A percentile compares a stretch with the other conserved stretches of the same genome.
Evolutionary conservation across 2,329 filamentous ascomycete species (phyloP).

Genomic region (Rhexocercosporidium sp.): DNA sequence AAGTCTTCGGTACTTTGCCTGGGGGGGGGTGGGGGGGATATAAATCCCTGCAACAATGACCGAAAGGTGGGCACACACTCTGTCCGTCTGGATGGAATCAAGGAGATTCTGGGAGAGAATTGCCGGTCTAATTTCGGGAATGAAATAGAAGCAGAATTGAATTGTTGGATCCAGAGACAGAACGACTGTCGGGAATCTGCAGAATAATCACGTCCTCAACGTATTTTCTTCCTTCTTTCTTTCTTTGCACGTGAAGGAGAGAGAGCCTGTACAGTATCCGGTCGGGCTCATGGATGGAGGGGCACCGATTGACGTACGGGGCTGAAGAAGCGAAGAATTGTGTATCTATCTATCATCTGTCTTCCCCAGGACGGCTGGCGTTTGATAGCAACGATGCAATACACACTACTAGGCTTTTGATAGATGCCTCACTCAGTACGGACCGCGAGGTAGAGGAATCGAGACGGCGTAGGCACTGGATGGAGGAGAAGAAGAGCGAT

Average conservation of each 20-base stretch:
- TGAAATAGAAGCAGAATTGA: neutral
- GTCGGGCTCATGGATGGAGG: no score
- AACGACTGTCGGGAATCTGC: neutral
- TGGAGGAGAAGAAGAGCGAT: neutral
- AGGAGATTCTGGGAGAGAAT: neutral
- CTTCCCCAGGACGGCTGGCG: neutral
- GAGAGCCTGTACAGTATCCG: neutral
- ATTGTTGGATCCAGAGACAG: neutral
- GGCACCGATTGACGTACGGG: conserved; percentile 4
- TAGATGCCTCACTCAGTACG: no score
- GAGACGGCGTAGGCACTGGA: no score
- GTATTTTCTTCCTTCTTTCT: neutral
- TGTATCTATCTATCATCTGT: neutral
- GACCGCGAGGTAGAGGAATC: no score
- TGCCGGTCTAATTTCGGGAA: neutral
- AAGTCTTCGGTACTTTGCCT: conserved; percentile 1
- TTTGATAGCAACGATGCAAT: neutral
- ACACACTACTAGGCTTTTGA: no score
- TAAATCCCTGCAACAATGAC: conserved; percentile 4
- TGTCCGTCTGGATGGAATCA: neutral
- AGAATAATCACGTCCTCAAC: neutral
- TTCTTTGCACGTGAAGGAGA: conserved; percentile 1
- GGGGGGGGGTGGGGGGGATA: neutral
- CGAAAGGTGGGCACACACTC: neutral
- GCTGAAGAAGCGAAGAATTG: conserved; percentile 4